Percentiles rank a stretch among this genome's conserved stretches.
Evolutionary conservation across 179 eudicot species (phyloP).

Genomic region (Silene coronaria): DNA sequence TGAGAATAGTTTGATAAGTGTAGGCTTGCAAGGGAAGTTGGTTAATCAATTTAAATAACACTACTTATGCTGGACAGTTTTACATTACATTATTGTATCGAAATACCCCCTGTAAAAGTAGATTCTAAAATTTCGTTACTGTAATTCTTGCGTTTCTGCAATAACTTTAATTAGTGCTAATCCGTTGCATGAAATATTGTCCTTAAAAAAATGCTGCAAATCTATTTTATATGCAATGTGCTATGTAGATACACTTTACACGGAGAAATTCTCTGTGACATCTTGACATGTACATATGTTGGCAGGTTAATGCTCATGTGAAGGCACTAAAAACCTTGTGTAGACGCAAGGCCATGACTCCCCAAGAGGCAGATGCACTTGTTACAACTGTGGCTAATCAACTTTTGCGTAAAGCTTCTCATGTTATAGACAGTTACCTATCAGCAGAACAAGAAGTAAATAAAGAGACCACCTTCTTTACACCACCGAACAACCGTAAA

Average conservation of each 20-base stretch:
- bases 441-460: conserved; percentile 43
- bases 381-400: conserved; percentile 60
- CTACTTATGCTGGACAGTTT: neutral
- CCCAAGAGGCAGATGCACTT: conserved; percentile 66
- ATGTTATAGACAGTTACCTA: conserved; percentile 48
- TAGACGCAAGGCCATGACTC: conserved; percentile 59
- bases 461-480: conserved; percentile 43
- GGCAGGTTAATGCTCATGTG: conserved; percentile 94
- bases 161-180: too few relatives aligned
- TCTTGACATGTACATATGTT: conserved; percentile 14
- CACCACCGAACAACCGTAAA: conserved; percentile 45
- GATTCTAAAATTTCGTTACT: too few relatives aligned
- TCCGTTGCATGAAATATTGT: too few relatives aligned
- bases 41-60: neutral
- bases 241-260: neutral
- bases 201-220: neutral
- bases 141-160: too few relatives aligned
- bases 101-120: neutral
- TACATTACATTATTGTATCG: neutral
- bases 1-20: conserved; percentile 1
- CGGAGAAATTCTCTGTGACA: neutral
- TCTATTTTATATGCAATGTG: neutral
- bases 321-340: conserved; percentile 87
- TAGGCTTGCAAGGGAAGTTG: neutral
- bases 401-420: conserved; percentile 58